Base-by-base conservation (phyloP, 164 flowering plant genomes). In the Stephania japonica region DNA sequence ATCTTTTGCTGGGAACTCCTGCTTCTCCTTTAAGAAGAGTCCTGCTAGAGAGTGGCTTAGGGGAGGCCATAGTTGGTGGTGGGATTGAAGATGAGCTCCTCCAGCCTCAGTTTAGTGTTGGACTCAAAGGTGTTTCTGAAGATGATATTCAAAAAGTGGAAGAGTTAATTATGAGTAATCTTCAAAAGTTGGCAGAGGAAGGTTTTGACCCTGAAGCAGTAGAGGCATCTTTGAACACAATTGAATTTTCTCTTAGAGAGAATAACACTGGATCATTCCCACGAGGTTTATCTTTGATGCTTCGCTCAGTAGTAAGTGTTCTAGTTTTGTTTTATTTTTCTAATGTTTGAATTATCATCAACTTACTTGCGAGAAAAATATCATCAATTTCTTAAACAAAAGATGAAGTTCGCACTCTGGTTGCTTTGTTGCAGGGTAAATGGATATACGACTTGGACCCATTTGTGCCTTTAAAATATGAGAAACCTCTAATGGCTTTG, bases 401-500 rank as follows among this genome's bases (percentile, higher is more conserved):
- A 24, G 25, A 65, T 68, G 1, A 42, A 71, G 53, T 67, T 72
- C 47, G 73, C 80, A 67, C 63, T 68, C 73, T 42, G 14, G 25
- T 66, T 66, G 6, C 64, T 18, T 69, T 70, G 19, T 75, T 74
- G 49, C 72, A 93, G 98, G 96, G 94, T 12, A 96, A 96, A 80
- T 93, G 98, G 99, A 90, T 96, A 59, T 96, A 96, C 87, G 97
- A 93, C 76, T 89, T 82, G 97, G 87, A 96, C 80, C 99, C 99
- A 9, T 92, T 96, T 84, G 92, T 90, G 81, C 97, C 99, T 42
- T 82, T 96, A 56, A 96, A 90, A 77, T 96, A 94, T 83, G 97
- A 92, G 85, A 81, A 92, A 77, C 97, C 99, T 8, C 80, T 96
- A 62, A 78, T 50, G 79, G 81, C 76, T 66, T 85, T 96, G 53